Evolutionary conservation across 495 filamentous ascomycete species (phyloP), one percentile per base, ranked within the genome.

Genomic region (Talaromyces stipitatus): DNA sequence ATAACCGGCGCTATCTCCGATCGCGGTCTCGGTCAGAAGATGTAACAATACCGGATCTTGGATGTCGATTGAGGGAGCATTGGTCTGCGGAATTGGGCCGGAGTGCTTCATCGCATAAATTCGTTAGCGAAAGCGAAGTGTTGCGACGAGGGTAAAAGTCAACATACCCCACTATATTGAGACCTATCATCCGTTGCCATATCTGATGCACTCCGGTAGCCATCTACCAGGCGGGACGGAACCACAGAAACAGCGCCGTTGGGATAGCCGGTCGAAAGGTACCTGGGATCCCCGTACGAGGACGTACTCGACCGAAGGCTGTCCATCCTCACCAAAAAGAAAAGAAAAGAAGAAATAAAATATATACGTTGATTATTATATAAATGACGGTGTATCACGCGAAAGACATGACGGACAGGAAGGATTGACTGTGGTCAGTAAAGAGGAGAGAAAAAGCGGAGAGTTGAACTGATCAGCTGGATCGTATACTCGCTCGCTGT

Each of bases 11-110:
- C 90, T 92, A 69, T 98, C 94, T 41, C 82, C 82, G 59, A 97
- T 83, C 9, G 94, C 94, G 26, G 90, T 97, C 72, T 97, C 92
- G 60, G 92, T 92, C 54, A 98, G 78, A 14, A 98, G 76, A 69
- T 97, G 95, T 70, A 96, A 81, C 9, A 78, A 74, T 20, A 87
- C 79, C 9, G 80, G 81, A 62, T 88, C 84, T 57, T 71, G 73
- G 50, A 71, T 61, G 58, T 79, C 74, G 23, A 78, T 66, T 11
- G 72, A 66, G 18, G 68, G 69, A 6, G 78, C 77, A 58, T 68
- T 78, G 36, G 67, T 33, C 32, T 28, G 47, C 28, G 69, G 18
- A 67, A 69, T 47, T 71, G 69, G 33, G 58, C 45, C 26, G 66
- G 55, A 50, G 71, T 73, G 48, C 24, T 51, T 16, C 46, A 12